phyloP scores from a whole-genome alignment of 352 stramenopile genomes.

The Globisporangium yorkense region DNA sequence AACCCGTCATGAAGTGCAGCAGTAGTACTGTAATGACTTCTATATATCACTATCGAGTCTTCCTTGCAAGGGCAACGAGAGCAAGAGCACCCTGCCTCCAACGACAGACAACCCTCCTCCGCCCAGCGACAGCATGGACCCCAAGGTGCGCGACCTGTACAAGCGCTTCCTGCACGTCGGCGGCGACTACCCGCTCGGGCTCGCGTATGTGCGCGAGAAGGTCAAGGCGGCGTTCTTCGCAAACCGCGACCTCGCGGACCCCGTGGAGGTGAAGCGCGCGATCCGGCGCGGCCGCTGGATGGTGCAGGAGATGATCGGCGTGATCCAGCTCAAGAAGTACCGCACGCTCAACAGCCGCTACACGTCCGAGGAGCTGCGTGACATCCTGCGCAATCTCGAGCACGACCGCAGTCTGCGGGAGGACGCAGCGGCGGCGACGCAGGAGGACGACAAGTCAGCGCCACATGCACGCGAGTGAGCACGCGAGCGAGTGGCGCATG shows the following conservation, averaged over 20 bases:
- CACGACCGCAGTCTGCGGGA: constrained; percentile 31
- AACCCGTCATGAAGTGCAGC: too few relatives aligned
- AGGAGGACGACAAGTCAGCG: background rate
- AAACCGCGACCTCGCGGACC: constrained; percentile 64
- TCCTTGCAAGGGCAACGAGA: too few relatives aligned
- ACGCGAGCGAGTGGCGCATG: background rate
- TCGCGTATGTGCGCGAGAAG: constrained; percentile 88
- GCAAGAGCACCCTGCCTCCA: too few relatives aligned
- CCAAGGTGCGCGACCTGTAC: constrained; percentile 94
- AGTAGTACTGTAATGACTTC: too few relatives aligned
- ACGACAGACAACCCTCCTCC: too few relatives aligned
- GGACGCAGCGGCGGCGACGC: constrained; percentile 15
- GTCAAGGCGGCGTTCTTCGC: constrained; percentile 90
- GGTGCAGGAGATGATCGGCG: constrained; percentile 94
- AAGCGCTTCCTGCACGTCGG: constrained; percentile 93
- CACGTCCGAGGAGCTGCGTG: constrained; percentile 67
- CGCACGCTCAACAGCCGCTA: constrained; percentile 92
- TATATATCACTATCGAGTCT: too few relatives aligned
- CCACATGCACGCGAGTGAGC: background rate
- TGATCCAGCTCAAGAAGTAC: constrained; percentile 98
- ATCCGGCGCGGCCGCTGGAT: constrained; percentile 91
- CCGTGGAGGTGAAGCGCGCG: constrained; percentile 62
- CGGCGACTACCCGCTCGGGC: constrained; percentile 91
- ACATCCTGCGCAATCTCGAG: constrained; percentile 16
- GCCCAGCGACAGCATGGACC: constrained; percentile 63